Conservation (phyloP, 257 asterid genomes). For the Solanum clarkiae region DNA sequence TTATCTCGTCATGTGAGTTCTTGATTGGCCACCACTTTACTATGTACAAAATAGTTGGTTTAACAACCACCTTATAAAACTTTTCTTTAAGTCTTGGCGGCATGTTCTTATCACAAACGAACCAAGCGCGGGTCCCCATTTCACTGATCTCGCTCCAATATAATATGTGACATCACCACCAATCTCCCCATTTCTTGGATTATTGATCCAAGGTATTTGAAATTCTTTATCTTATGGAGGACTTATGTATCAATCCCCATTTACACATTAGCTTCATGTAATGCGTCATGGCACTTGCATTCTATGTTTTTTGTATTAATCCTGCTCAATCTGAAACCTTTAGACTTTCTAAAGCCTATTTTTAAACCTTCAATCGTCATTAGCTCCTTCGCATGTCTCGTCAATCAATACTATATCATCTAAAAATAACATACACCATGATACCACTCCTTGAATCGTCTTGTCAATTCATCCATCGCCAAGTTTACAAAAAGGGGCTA, state of each 20-base stretch:
- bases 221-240: neutral
- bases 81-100: neutral
- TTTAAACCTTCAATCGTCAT: neutral
- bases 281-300: neutral
- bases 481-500: neutral
- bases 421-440: neutral
- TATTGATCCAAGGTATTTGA: neutral
- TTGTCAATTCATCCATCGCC: neutral
- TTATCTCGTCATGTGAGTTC: neutral
- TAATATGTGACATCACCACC: neutral
- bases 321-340: neutral
- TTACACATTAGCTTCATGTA: neutral
- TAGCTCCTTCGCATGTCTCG: neutral
- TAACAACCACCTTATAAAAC: neutral
- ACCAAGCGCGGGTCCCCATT: neutral
- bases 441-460: neutral
- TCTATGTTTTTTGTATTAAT: too few species aligned
- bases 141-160: neutral
- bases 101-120: neutral
- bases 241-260: neutral
- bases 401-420: neutral
- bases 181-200: neutral
- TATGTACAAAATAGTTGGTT: neutral
- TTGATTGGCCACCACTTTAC: neutral
- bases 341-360: neutral